These are phyloP conservation scores for Calamus simplicifolius DNA, from an alignment of 176 grass and related monocot species.

Conservation along the genomic window DNA sequence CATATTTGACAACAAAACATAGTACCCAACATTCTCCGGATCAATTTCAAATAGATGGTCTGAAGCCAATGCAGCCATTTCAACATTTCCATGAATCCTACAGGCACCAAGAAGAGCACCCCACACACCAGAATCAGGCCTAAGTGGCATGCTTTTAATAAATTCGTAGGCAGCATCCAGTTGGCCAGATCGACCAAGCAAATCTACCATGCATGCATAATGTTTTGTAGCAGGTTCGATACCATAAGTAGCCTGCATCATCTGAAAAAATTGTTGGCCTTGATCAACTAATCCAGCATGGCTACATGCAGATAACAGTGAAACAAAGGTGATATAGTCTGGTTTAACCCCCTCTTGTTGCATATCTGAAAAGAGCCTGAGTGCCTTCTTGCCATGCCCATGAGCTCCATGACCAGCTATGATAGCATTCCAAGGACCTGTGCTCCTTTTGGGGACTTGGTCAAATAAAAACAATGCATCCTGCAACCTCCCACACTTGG, in stretches of 20 bases:
- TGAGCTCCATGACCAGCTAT: constrained; percentile 57
- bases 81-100: constrained; percentile 67
- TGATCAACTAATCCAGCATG: constrained; percentile 66
- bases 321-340: constrained; percentile 70
- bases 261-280: constrained; percentile 44
- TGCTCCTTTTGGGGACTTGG: constrained; percentile 28
- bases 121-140: constrained; percentile 63
- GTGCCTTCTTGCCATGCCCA: constrained; percentile 39
- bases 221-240: constrained; percentile 42
- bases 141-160: constrained; percentile 39
- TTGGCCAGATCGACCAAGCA: constrained; percentile 47
- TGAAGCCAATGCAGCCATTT: constrained; percentile 54
- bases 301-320: constrained; percentile 61
- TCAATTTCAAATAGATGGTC: constrained; percentile 55
- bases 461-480: constrained; percentile 57
- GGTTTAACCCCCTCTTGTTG: constrained; percentile 56
- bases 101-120: constrained; percentile 68
- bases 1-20: constrained; percentile 74
- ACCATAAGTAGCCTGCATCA: constrained; percentile 37
- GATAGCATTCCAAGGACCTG: constrained; percentile 61
- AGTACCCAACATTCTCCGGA: constrained; percentile 64
- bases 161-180: constrained; percentile 53
- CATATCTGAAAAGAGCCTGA: constrained; percentile 51
- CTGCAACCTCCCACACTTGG: constrained; percentile 53
- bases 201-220: constrained; percentile 65